Base-by-base conservation (phyloP, 129 eudicot species). In the Flaveria sonorensis region DNA sequence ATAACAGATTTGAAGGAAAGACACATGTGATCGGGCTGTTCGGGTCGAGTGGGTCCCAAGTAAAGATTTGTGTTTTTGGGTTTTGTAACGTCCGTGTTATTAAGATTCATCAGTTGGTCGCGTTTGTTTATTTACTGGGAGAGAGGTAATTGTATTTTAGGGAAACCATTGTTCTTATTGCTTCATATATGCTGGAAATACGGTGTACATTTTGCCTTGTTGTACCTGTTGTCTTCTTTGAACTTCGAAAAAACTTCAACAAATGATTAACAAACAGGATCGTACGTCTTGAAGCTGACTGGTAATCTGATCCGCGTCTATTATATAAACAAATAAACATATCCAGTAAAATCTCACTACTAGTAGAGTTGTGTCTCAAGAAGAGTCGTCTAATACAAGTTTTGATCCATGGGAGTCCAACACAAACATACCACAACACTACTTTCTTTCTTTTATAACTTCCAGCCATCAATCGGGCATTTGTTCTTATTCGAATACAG, bases 121-220 rank as follows among this genome's bases (percentile, higher is more conserved):
- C 40, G 14, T 79, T 28, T 3, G 13, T 39, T 70, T 67, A 56
- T 45, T 73, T 65, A 73, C 51, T 53, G 83, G 75, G 56, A 80
- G 73, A 63, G 68, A 67, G 66, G 79, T 51, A 21, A 23, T 23
- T 80, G 83, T 80, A 73, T 80, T 67, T 46, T 61, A 61, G 42
- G 63, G 83, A n/a, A 53, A 64, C 68, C 7, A 50, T 53, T 79
- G 75, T 78, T 72, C 14, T 23, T 79, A 45, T 62, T 80, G 73
- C 67, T 64, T 63, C 24, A 28, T 71, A 28, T 71, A 71, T 79
- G 83, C 76, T 56, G 70, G 76, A 19, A 26, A 57, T 59, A 68
- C 59, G 15, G 50, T 73, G 79, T 80, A 80, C 70, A 66, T 73
- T 80, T 30, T 79, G 32, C 40, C 66, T 62, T 59, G 30, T 21